Evolutionary conservation across 2,329 filamentous ascomycete genomes (phyloP).

Genomic region (Annulohypoxylon truncatum): DNA sequence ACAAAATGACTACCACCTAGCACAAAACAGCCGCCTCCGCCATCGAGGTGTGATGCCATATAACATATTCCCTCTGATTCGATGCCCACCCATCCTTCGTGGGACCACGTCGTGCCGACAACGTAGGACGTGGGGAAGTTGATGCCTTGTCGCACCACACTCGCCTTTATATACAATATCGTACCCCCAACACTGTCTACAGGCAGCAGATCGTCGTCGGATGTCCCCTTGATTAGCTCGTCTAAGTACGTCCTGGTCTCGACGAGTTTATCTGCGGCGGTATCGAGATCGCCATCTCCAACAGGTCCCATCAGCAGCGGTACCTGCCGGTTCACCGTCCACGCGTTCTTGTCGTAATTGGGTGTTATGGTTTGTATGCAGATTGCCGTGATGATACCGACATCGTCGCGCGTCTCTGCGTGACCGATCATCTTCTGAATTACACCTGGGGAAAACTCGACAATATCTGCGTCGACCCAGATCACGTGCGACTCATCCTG

Average conservation of each 20-base stretch:
- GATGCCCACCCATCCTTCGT: conserved; percentile 51
- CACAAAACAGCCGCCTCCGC: conserved; percentile 48
- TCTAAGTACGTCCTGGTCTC: conserved; percentile 40
- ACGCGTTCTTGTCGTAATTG: conserved; percentile 54
- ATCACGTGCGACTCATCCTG: conserved; percentile 50
- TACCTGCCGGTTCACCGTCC: conserved; percentile 42
- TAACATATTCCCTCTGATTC: conserved; percentile 55
- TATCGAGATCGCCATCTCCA: conserved; percentile 35
- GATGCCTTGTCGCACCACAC: conserved; percentile 50
- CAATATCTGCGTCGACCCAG: conserved; percentile 54
- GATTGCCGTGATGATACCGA: conserved; percentile 51
- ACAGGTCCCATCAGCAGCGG: conserved; percentile 39
- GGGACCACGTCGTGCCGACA: conserved; percentile 52
- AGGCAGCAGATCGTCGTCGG: conserved; percentile 48
- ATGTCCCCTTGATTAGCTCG: conserved; percentile 45
- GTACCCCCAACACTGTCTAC: conserved; percentile 53
- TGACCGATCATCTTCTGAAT: conserved; percentile 50
- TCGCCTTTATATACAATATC: conserved; percentile 51
- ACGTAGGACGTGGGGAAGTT: conserved; percentile 51
- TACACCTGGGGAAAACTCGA: conserved; percentile 48
- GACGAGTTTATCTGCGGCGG: conserved; percentile 37
- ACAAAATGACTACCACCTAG: conserved; percentile 48
- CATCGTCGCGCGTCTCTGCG: conserved; percentile 42
- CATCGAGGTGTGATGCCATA: conserved; percentile 43
- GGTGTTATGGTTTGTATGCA: conserved; percentile 48